These are phyloP conservation scores for Musa acuminata DNA, from an alignment of 176 grass and related monocot genomes.

Conservation along the genomic window DNA sequence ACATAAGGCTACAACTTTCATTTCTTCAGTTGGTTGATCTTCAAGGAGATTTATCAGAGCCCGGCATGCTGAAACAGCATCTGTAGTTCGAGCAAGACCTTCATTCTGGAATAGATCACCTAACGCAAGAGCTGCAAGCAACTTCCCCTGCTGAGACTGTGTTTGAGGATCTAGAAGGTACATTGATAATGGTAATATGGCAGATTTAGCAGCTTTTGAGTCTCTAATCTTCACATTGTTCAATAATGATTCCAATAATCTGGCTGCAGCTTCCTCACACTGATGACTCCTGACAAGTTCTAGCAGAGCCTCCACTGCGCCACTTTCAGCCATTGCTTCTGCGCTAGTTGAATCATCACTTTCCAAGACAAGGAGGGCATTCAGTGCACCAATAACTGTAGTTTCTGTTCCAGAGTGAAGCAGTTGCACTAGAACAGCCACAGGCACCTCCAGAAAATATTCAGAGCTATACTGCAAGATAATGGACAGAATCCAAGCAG, in stretches of 20 bases:
- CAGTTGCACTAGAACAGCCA: slow-evolving; percentile 86
- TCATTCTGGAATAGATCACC: slow-evolving; percentile 99
- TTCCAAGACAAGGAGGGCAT: slow-evolving; percentile 96
- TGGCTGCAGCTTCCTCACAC: slow-evolving; percentile 96
- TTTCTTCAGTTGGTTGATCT: slow-evolving; percentile 99
- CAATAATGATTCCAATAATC: slow-evolving; percentile 86
- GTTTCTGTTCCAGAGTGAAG: slow-evolving; percentile 86
- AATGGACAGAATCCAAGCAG: slow-evolving; percentile 83
- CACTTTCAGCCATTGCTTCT: slow-evolving; percentile 98
- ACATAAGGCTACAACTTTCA: slow-evolving; percentile 99
- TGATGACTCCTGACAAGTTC: slow-evolving; percentile 90
- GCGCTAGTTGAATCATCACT: slow-evolving; percentile 99
- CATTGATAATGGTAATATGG: slow-evolving; percentile 97
- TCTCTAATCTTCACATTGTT: slow-evolving; percentile 99
- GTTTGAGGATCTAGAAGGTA: slow-evolving; percentile 98
- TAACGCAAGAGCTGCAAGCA: slow-evolving; percentile 93
- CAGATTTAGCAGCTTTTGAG: slow-evolving; percentile 92
- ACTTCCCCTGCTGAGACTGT: slow-evolving; percentile 92
- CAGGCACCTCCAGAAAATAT: slow-evolving; percentile 95
- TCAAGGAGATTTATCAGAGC: slow-evolving; percentile 98
- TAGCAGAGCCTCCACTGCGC: slow-evolving; percentile 83
- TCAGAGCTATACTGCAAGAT: slow-evolving; percentile 98
- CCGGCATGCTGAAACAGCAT: slow-evolving; percentile 92
- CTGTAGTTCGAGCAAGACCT: slow-evolving; percentile 74
- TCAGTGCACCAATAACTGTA: slow-evolving; percentile 85